Evolutionary conservation across 768 basidiomycete genomes (phyloP).

Genomic region (Kwoniella botswanensis): DNA sequence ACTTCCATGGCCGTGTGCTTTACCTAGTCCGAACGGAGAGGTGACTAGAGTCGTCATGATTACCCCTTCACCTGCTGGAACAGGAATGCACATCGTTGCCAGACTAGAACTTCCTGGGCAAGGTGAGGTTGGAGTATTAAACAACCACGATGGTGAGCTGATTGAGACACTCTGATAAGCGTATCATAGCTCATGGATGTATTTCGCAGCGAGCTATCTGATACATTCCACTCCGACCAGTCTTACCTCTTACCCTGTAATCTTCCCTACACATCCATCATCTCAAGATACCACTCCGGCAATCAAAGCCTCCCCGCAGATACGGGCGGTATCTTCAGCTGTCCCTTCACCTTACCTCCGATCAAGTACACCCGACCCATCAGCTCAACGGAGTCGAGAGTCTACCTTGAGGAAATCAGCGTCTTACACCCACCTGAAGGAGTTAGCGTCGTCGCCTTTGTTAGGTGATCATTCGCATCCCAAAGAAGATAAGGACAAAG

Average conservation of each 20-base stretch:
- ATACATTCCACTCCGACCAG: slow-evolving; percentile 33
- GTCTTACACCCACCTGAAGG: slow-evolving; percentile 18
- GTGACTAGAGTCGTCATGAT: slow-evolving; percentile 45
- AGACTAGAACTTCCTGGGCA: slow-evolving; percentile 47
- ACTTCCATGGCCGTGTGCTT: slow-evolving; percentile 44
- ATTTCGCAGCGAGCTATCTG: slow-evolving; percentile 23
- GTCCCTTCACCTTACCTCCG: slow-evolving; percentile 18
- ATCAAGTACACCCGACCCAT: slow-evolving; percentile 15
- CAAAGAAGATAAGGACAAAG: slow-evolving; percentile 15
- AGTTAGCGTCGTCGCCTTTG: slow-evolving; percentile 1
- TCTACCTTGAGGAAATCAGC: slow-evolving; percentile 9
- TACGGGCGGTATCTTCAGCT: slow-evolving; percentile 12
- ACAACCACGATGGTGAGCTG: neutral
- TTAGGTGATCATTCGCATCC: slow-evolving; percentile 1
- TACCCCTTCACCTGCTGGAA: neutral
- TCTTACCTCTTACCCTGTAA: slow-evolving; percentile 42
- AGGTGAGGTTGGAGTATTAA: slow-evolving; percentile 33
- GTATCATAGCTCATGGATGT: neutral
- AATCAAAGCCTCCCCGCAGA: slow-evolving; percentile 19
- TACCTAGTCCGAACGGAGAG: slow-evolving; percentile 49
- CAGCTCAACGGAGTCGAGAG: slow-evolving; percentile 1
- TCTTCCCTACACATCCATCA: slow-evolving; percentile 21
- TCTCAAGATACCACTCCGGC: neutral
- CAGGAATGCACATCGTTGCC: slow-evolving; percentile 18
- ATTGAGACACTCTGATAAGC: neutral